Evolutionary conservation across 257 asterid genomes (phyloP), one percentile per base, ranked within the genome.

Genomic region (Sherardia arvensis): DNA sequence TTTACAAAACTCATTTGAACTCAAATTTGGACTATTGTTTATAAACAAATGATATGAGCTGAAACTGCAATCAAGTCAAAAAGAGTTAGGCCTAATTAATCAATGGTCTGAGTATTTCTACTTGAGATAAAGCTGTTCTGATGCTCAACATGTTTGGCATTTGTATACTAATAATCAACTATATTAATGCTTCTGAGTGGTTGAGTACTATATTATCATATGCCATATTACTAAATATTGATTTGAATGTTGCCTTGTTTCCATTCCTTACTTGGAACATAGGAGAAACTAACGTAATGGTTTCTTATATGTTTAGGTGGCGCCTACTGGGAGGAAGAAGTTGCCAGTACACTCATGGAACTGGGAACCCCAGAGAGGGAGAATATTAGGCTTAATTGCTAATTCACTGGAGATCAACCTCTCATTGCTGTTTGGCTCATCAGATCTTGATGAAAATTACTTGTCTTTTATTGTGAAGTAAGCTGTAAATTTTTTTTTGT

Each of bases 321-420:
- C 66, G 7, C 84, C 91, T 47, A 74, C 80, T 71, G 81, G 78
- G 70, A 78, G 87, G 71, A 92, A 87, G 84, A 92, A 80, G 73
- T 74, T 76, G 70, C 76, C 71, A 27, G 85, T 76, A 11, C 83
- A 81, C 73, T 69, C 87, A 32, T 92, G 97, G 99, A 82, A 84
- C 66, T 92, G 97, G 97, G 96, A 85, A 70, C 61, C 85, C 33
- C 96, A 85, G 73, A 73, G 97, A 69, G 84, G 90, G 25, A 79
- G 90, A 72, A 85, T 87, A 77, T 40, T 92, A 79, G 84, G 63
- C 74, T 76, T 86, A 73, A 81, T 92, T 59, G 97, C 99, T 36
- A 92, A 84, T 69, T 92, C 99, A 2, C 48, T 92, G 71, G 99
- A 85, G 76, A 81, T 92, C 81, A 84, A 89, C 79, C 97, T 92